phyloP scores from a whole-genome alignment of 2,329 filamentous ascomycete species.

The Talaromyces sp. region DNA sequence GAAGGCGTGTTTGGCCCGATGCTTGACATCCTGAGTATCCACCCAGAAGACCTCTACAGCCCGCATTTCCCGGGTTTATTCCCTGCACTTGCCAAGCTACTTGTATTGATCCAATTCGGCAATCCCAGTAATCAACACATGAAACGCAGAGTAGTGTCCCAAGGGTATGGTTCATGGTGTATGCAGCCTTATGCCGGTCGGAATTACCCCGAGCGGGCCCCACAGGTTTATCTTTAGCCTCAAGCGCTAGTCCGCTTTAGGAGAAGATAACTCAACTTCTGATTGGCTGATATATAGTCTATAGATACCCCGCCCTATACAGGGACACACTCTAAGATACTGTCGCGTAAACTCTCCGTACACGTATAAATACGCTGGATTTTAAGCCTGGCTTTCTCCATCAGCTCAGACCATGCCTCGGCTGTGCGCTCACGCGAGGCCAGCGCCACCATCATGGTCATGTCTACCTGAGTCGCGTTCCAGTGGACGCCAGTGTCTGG shows the following conservation, averaged over 20 bases:
- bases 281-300: background rate
- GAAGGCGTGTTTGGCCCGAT: background rate
- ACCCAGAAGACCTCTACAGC: background rate
- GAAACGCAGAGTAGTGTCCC: no score
- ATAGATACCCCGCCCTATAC: background rate
- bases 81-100: background rate
- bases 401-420: constrained; percentile 26
- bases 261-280: background rate
- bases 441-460: constrained; percentile 34
- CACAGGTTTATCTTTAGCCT: no score
- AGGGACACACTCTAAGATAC: background rate
- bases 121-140: no score
- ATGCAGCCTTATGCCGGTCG: no score
- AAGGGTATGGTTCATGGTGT: no score
- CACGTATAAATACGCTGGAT: constrained; percentile 9
- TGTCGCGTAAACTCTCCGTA: background rate
- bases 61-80: background rate
- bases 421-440: constrained; percentile 31
- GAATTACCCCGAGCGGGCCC: no score
- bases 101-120: no score
- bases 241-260: background rate
- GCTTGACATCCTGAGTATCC: background rate
- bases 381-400: constrained; percentile 13
- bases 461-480: constrained; percentile 28
- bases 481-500: constrained; percentile 28